Percentiles rank a stretch among this genome's conserved stretches.
Evolutionary conservation across 2,329 filamentous ascomycete genomes (phyloP).

Genomic region (Colletotrichum sp.): DNA sequence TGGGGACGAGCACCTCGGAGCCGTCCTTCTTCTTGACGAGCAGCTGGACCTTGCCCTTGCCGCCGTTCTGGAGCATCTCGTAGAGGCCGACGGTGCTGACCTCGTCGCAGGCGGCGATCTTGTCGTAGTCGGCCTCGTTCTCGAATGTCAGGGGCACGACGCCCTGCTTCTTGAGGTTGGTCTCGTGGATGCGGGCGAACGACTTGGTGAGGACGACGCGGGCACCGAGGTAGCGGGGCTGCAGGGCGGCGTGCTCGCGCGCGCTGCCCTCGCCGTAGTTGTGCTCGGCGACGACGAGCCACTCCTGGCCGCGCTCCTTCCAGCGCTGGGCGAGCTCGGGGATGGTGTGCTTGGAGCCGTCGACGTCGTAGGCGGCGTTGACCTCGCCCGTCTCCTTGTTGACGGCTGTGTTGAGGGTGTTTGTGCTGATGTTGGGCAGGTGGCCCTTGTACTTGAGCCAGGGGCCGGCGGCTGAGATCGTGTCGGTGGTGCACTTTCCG

Average conservation of each 20-base stretch:
- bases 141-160: constrained; percentile 93
- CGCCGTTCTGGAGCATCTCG: constrained; percentile 78
- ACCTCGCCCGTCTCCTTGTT: constrained; percentile 93
- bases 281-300: constrained; percentile 96
- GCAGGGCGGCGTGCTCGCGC: constrained; percentile 86
- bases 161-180: constrained; percentile 96
- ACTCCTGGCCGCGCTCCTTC: constrained; percentile 76
- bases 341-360: constrained; percentile 77
- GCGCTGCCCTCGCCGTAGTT: constrained; percentile 96
- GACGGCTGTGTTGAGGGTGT: constrained; percentile 94
- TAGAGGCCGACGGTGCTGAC: constrained; percentile 84
- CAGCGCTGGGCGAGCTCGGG: constrained; percentile 86
- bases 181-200: constrained; percentile 93
- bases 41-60: constrained; percentile 78
- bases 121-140: constrained; percentile 86
- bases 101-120: constrained; percentile 81
- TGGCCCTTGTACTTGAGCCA: constrained; percentile 99
- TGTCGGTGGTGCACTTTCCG: constrained; percentile 98
- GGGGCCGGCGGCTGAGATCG: constrained; percentile 93
- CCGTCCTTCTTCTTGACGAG: constrained; percentile 67
- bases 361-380: constrained; percentile 88
- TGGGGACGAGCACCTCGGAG: constrained; percentile 71
- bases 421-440: constrained; percentile 95
- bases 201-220: constrained; percentile 84
- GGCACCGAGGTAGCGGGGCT: constrained; percentile 89